phyloP scores from a whole-genome alignment of 2,329 filamentous ascomycete species.

The Curvularia eragrostidis region DNA sequence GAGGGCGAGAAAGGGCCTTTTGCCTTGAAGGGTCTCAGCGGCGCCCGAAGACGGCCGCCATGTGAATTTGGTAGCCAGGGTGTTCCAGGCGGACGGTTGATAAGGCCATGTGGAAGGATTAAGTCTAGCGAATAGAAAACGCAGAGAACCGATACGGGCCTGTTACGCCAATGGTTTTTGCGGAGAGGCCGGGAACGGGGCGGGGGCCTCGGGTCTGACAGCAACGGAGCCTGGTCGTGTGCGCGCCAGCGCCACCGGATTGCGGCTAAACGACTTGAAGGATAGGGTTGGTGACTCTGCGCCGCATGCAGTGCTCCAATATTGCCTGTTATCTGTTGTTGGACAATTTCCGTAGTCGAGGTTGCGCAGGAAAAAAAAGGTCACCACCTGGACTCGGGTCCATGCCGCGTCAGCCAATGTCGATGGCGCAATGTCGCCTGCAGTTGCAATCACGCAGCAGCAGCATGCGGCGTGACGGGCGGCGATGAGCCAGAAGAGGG shows the following conservation, averaged over 20 bases:
- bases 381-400: conserved; percentile 17
- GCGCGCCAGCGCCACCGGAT: conserved; percentile 8
- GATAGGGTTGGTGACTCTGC: background rate
- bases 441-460: conserved; percentile 17
- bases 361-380: conserved; percentile 22
- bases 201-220: conserved; percentile 16
- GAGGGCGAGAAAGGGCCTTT: conserved; percentile 30
- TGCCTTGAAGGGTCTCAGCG: conserved; percentile 35
- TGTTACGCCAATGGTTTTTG: conserved; percentile 21
- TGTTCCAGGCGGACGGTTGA: conserved; percentile 35
- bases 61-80: conserved; percentile 42
- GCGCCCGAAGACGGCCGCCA: conserved; percentile 37
- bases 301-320: conserved; percentile 1
- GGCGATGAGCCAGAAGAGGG: conserved; percentile 7
- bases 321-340: background rate
- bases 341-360: conserved; percentile 30
- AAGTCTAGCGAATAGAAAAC: conserved; percentile 26
- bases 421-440: conserved; percentile 13
- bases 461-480: conserved; percentile 19
- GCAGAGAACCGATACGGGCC: conserved; percentile 20
- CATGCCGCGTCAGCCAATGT: conserved; percentile 17
- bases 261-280: conserved; percentile 15
- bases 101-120: conserved; percentile 32
- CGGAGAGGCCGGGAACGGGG: conserved; percentile 17
- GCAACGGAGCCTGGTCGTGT: conserved; percentile 13